Evolutionary conservation across 169 alveolate genomes (phyloP).

Genomic region (Plasmodium blacklocki): DNA sequence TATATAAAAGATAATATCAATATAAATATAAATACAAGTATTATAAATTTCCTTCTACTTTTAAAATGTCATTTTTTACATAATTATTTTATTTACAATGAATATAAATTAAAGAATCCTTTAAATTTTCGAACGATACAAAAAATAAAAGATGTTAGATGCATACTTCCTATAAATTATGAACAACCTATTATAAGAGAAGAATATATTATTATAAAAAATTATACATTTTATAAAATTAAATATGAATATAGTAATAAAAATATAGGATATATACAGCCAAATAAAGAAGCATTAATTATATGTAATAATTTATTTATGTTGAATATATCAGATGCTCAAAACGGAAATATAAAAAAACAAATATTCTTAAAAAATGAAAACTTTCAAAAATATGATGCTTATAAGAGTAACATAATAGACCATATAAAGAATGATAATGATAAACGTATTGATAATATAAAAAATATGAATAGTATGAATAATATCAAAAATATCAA

Average conservation of each 20-base stretch:
- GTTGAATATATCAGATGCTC: slow-evolving; percentile 11
- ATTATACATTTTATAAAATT: slow-evolving; percentile 40
- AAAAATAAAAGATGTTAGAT: slow-evolving; percentile 20
- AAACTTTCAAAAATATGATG: not conserved
- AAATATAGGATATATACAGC: slow-evolving; percentile 30
- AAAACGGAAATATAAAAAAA: slow-evolving; percentile 3
- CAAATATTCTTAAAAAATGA: slow-evolving; percentile 6
- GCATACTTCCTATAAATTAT: not conserved
- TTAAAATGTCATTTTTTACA: slow-evolving; percentile 18
- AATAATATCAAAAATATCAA: not conserved
- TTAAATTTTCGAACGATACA: not conserved
- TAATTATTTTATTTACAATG: slow-evolving; percentile 26
- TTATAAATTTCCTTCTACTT: slow-evolving; percentile 27
- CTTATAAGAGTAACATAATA: not conserved
- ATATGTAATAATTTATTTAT: slow-evolving; percentile 13
- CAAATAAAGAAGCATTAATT: slow-evolving; percentile 12
- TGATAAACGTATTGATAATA: not conserved
- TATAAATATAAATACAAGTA: slow-evolving; percentile 15
- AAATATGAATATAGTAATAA: slow-evolving; percentile 27
- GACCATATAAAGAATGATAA: not conserved
- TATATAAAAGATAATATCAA: slow-evolving; percentile 43
- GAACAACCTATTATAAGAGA: not conserved
- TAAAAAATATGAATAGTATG: not conserved
- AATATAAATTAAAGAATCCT: slow-evolving; percentile 6
- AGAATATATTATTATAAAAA: slow-evolving; percentile 28